A percentile compares a stretch with the other conserved stretches of the same genome.
phyloP scores from a whole-genome alignment of 176 grass and related monocot species.

The Ampelocalamus luodianensis region DNA sequence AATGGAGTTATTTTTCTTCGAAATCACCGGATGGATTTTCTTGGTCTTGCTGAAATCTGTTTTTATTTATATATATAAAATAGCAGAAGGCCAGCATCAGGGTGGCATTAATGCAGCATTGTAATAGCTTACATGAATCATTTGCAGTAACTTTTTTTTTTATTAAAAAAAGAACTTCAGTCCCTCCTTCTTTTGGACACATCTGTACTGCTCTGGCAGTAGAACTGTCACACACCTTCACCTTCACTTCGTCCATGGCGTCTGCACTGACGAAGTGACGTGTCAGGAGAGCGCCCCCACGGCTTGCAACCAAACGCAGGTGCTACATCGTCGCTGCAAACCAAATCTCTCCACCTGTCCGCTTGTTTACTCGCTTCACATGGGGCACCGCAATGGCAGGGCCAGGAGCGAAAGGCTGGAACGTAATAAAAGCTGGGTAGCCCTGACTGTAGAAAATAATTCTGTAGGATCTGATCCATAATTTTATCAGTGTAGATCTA shows the following conservation, averaged over 20 bases:
- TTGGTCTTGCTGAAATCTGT: not conserved
- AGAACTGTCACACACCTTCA: not conserved
- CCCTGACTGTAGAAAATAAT: too few species aligned
- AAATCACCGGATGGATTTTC: not conserved
- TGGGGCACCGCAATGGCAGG: slow-evolving; percentile 28
- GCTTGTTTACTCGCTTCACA: slow-evolving; percentile 56
- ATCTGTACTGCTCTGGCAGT: not conserved
- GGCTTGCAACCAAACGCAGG: not conserved
- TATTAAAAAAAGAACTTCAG: too few species aligned
- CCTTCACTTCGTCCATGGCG: not conserved
- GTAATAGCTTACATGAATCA: not conserved
- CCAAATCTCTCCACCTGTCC: slow-evolving; percentile 38
- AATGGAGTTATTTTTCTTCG: not conserved
- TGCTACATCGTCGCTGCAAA: slow-evolving; percentile 1
- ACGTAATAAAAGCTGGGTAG: slow-evolving; percentile 15
- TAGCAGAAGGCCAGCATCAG: not conserved
- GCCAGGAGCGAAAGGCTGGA: not conserved
- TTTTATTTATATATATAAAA: too few species aligned
- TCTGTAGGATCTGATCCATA: too few species aligned
- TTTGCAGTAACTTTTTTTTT: too few species aligned
- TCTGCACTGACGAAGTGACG: not conserved
- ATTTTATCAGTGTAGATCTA: too few species aligned
- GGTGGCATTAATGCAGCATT: not conserved
- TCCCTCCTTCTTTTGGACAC: not conserved
- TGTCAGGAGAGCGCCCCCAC: not conserved